Base-by-base conservation (phyloP, 345 rosid genomes). In the Abelmoschus esculentus region DNA sequence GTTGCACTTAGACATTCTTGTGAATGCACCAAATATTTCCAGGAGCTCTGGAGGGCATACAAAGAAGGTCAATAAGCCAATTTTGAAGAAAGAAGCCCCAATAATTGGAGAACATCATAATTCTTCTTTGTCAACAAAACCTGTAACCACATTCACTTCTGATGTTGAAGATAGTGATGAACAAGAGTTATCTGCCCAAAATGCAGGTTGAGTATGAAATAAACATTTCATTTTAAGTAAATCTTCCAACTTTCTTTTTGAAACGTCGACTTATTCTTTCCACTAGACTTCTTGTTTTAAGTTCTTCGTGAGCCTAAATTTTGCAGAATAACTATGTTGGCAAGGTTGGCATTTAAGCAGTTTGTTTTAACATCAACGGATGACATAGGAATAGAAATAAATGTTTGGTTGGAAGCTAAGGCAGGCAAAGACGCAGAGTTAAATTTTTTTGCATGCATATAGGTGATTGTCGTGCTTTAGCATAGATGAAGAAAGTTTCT, bases 201-300 rank as follows among this genome's bases (percentile, higher is more conserved):
- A 22, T 31, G 77, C 75, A 86, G 87, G 86, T 82, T 72, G 10
- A 18, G 34, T 70, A 11, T 8, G 17, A 59, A 40, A 42, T 70
- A 5, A 19, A 11, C 44, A 14, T 58, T 58, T 46, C 8, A 9
- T 58, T 56, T 57, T 44, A n/a, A 42, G 18, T 56, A 52, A 67
- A 69, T 64, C 54, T 17, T 32, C 22, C 18, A 14, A 34, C 50
- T 17, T 56, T 61, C 38, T 17, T 58, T 26, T 67, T 69, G 61
- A 15, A 66, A 64, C 46, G 29, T 26, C 38, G 5, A 42, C 42
- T 38, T 38, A 7, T 42, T 42, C 46, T 42, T 42, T 42, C 46
- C 10, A 52, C 11, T 32, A 40, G 6, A 28, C 40, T 26, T 66
- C 36, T 26, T 66, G 38, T 66, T 28, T 54, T 47, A 29, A 67